phyloP scores from a whole-genome alignment of 169 alveolate species.

The Condylostoma magnum region DNA sequence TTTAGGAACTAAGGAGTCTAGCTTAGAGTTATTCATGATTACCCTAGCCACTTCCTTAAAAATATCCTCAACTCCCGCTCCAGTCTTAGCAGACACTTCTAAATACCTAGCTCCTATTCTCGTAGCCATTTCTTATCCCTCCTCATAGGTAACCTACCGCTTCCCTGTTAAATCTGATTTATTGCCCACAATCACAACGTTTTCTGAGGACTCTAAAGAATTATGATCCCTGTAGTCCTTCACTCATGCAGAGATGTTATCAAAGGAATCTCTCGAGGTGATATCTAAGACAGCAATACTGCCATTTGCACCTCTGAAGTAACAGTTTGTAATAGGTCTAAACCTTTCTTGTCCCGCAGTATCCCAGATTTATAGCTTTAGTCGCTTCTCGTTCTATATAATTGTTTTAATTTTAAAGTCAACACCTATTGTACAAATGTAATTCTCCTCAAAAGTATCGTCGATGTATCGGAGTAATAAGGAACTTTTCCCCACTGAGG shows the following conservation, averaged over 20 bases:
- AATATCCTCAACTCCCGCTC: conserved; percentile 46
- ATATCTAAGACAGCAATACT: conserved; percentile 52
- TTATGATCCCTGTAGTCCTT: conserved; percentile 11
- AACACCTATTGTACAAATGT: conserved; percentile 90
- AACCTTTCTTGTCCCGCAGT: conserved; percentile 74
- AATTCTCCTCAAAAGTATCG: conserved; percentile 86
- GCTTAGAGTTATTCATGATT: background rate
- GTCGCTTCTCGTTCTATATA: conserved; percentile 38
- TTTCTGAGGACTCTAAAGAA: background rate
- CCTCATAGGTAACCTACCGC: conserved; percentile 40
- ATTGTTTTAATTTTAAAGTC: conserved; percentile 81
- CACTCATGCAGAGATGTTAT: conserved; percentile 25
- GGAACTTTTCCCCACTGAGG: conserved; percentile 28
- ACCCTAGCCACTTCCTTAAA: conserved; percentile 40
- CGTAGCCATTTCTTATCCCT: conserved; percentile 50
- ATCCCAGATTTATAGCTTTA: conserved; percentile 61
- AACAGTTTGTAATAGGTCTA: conserved; percentile 47
- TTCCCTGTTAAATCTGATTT: conserved; percentile 53
- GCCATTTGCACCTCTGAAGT: conserved; percentile 66
- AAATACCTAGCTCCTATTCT: conserved; percentile 45
- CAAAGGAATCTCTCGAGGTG: conserved; percentile 25
- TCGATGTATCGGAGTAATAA: conserved; percentile 68
- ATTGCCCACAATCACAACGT: conserved; percentile 55
- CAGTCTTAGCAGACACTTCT: conserved; percentile 69
- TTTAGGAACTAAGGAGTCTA: background rate